These are phyloP conservation scores for Hordeum marinum DNA, from an alignment of 176 grass and related monocot genomes.

Conservation along the genomic window DNA sequence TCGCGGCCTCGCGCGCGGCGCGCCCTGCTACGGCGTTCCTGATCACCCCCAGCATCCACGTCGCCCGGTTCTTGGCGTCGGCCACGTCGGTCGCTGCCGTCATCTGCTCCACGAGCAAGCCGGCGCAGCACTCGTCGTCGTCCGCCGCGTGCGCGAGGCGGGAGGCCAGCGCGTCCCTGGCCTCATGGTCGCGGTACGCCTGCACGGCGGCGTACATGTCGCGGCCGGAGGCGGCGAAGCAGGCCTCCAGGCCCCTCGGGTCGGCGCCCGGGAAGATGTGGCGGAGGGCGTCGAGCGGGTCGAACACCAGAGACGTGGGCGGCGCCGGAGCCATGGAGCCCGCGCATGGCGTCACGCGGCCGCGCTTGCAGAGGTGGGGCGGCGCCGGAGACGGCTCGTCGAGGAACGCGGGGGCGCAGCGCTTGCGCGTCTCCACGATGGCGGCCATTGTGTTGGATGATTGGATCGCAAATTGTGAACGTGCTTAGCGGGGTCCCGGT, in stretches of 20 bases:
- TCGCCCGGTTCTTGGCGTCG: slow-evolving; percentile 1
- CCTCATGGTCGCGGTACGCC: not conserved
- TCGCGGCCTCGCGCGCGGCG: not conserved
- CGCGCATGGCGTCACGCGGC: not conserved
- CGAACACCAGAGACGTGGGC: not conserved
- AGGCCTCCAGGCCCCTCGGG: not conserved
- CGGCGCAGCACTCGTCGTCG: not conserved
- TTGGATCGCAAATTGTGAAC: not conserved
- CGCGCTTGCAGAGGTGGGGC: not conserved
- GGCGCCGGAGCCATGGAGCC: not conserved
- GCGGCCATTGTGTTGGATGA: not conserved
- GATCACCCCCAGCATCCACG: not conserved
- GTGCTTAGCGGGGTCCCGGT: not conserved
- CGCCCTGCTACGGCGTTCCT: not conserved
- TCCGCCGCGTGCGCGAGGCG: not conserved
- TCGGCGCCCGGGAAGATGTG: not conserved
- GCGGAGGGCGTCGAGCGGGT: slow-evolving; percentile 3
- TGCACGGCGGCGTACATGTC: not conserved
- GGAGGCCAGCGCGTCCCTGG: not conserved
- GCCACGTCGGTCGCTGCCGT: not conserved
- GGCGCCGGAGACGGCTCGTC: not conserved
- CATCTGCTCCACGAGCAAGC: slow-evolving; percentile 17
- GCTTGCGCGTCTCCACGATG: not conserved
- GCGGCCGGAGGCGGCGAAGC: not conserved
- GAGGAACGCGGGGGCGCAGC: not conserved